A percentile compares a stretch with the other conserved stretches of the same genome.
These are phyloP conservation scores for Suillus subaureus DNA, from an alignment of 768 basidiomycete species.

Conservation along the genomic window DNA sequence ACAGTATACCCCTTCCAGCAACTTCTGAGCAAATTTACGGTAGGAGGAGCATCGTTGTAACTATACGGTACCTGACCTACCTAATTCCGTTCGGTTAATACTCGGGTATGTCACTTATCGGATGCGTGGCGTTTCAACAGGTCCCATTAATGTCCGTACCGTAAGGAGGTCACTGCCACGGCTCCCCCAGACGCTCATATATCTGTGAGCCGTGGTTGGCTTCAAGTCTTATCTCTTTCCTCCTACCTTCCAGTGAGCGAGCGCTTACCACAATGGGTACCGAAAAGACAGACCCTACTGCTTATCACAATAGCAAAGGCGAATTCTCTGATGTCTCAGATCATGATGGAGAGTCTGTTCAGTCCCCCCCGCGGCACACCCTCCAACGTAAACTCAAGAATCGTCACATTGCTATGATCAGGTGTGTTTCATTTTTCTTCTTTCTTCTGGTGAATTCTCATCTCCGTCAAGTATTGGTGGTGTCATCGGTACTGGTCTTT, in stretches of 20 bases:
- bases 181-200: neutral
- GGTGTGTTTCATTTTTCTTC: constrained; percentile 36
- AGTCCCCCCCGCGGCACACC: neutral
- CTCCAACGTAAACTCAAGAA: constrained; percentile 71
- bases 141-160: too few relatives aligned
- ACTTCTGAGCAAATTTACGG: too few relatives aligned
- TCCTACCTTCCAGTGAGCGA: too few relatives aligned
- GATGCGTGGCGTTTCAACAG: neutral
- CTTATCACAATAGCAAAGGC: constrained; percentile 9
- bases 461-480: constrained; percentile 54
- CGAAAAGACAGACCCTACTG: constrained; percentile 23
- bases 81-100: neutral
- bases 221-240: neutral
- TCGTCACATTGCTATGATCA: constrained; percentile 83
- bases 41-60: neutral
- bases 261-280: constrained; percentile 12
- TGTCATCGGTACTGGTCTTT: constrained; percentile 61
- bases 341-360: constrained; percentile 24
- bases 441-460: neutral
- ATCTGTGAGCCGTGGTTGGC: neutral
- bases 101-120: neutral
- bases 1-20: too few relatives aligned
- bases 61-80: neutral
- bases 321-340: constrained; percentile 19
- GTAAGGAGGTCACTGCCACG: neutral